Conservation (phyloP, 2,329 filamentous ascomycete species). For the Rosellinia necatrix region DNA sequence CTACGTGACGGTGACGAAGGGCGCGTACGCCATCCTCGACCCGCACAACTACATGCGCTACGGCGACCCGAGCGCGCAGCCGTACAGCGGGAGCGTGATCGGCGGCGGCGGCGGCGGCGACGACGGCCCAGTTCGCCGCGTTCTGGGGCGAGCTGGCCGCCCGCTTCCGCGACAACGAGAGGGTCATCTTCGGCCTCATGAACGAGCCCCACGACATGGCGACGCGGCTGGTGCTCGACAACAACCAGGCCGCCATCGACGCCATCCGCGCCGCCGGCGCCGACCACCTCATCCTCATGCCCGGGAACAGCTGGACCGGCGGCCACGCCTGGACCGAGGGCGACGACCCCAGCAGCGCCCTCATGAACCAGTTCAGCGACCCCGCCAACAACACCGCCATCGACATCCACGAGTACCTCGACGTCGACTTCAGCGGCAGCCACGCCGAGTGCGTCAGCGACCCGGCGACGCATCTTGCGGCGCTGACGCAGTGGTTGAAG, state of each 20-base stretch:
- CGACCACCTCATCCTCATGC: conserved; percentile 53
- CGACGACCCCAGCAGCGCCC: conserved; percentile 45
- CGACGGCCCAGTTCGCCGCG: conserved; percentile 51
- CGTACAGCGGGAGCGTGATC: conserved; percentile 53
- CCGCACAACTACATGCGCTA: conserved; percentile 61
- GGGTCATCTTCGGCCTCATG: conserved; percentile 57
- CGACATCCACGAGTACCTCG: conserved; percentile 58
- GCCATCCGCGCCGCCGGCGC: conserved; percentile 50
- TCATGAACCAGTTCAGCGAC: conserved; percentile 50
- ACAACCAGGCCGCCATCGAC: conserved; percentile 53
- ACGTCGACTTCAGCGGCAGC: conserved; percentile 51
- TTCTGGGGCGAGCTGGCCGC: conserved; percentile 55
- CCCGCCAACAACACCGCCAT: conserved; percentile 54
- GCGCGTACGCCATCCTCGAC: conserved; percentile 53
- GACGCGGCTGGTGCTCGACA: conserved; percentile 49
- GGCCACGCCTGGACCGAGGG: conserved; percentile 52
- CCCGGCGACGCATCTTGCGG: conserved; percentile 46
- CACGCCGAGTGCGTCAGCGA: conserved; percentile 49
- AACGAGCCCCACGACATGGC: conserved; percentile 57
- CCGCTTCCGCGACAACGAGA: conserved; percentile 51
- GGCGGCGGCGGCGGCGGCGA: conserved; percentile 50
- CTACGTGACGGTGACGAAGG: conserved; percentile 54
- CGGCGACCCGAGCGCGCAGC: conserved; percentile 55
- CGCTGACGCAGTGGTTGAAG: conserved; percentile 52
- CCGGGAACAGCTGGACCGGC: conserved; percentile 55